phyloP scores from a whole-genome alignment of 352 stramenopile genomes.

The Phytophthora ohioensis region DNA sequence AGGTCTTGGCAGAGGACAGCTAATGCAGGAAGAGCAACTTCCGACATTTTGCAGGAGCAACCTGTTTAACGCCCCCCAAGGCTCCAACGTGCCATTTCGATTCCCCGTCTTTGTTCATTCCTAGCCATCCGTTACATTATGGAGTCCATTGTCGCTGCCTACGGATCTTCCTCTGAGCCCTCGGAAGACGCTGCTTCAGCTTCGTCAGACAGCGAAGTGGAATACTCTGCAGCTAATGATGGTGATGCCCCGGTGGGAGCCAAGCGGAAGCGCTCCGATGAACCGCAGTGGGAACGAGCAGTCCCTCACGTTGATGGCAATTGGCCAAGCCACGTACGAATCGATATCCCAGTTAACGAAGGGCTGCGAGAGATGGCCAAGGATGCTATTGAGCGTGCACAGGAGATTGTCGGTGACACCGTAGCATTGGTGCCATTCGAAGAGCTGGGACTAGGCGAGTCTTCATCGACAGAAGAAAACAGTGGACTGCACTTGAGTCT shows the following conservation, averaged over 20 bases:
- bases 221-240: neutral
- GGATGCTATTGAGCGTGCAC: conserved; percentile 41
- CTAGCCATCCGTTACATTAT: conserved; percentile 33
- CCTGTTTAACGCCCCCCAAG: conserved; percentile 11
- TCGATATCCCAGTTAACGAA: conserved; percentile 45
- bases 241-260: conserved; percentile 6
- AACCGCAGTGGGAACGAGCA: conserved; percentile 58
- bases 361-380: conserved; percentile 39
- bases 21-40: conserved; percentile 25
- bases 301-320: conserved; percentile 85
- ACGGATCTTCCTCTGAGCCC: conserved; percentile 45
- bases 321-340: conserved; percentile 81
- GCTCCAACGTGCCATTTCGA: conserved; percentile 14
- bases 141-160: conserved; percentile 51
- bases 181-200: conserved; percentile 23
- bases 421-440: conserved; percentile 51
- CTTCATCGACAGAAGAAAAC: conserved; percentile 11
- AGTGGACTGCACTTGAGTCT: conserved; percentile 71
- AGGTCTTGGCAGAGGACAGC: conserved; percentile 68
- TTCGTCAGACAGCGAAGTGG: conserved; percentile 34
- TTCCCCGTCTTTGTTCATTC: conserved; percentile 32
- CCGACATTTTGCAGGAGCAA: conserved; percentile 4
- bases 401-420: conserved; percentile 34
- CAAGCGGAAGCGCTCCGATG: conserved; percentile 59
- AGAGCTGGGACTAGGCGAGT: conserved; percentile 21